Evolutionary conservation across 495 filamentous ascomycete species (phyloP).

Genomic region (Bacidia gigantensis): DNA sequence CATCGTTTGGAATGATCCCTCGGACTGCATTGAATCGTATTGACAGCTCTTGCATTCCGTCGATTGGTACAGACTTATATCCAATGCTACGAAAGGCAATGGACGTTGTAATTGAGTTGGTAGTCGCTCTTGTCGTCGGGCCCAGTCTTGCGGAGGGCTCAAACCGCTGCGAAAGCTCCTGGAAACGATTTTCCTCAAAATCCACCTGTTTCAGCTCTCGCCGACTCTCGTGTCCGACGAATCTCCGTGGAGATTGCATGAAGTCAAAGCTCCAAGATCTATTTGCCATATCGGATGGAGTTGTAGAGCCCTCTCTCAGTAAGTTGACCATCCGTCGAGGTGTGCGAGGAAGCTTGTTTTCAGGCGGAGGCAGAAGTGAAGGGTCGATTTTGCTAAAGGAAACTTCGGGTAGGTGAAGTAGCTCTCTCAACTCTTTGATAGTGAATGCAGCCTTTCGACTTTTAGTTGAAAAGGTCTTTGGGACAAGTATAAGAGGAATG

Average conservation of each 20-base stretch:
- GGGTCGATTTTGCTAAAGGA: constrained; percentile 55
- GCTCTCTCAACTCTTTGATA: constrained; percentile 80
- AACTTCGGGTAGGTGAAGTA: constrained; percentile 63
- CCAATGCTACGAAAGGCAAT: constrained; percentile 84
- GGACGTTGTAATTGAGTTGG: constrained; percentile 36
- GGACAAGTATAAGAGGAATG: constrained; percentile 8
- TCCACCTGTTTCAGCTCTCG: background rate
- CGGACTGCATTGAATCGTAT: constrained; percentile 60
- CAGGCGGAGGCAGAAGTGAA: constrained; percentile 45
- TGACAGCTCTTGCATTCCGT: constrained; percentile 60
- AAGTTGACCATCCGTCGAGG: constrained; percentile 67
- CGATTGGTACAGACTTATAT: constrained; percentile 67
- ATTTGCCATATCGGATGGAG: constrained; percentile 27
- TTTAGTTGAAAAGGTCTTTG: constrained; percentile 8
- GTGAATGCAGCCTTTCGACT: constrained; percentile 65
- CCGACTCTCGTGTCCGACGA: constrained; percentile 23
- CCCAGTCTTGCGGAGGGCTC: constrained; percentile 28
- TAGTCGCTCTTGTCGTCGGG: constrained; percentile 31
- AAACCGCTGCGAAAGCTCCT: constrained; percentile 31
- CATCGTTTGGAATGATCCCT: constrained; percentile 79
- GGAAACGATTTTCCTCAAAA: constrained; percentile 51
- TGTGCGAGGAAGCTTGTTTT: constrained; percentile 53
- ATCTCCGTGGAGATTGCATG: constrained; percentile 58
- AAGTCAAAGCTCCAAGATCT: constrained; percentile 79
- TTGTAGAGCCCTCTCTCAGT: constrained; percentile 54